Evolutionary conservation across 73 alveolate species (phyloP).

Genomic region (Paramecium primaurelia): DNA sequence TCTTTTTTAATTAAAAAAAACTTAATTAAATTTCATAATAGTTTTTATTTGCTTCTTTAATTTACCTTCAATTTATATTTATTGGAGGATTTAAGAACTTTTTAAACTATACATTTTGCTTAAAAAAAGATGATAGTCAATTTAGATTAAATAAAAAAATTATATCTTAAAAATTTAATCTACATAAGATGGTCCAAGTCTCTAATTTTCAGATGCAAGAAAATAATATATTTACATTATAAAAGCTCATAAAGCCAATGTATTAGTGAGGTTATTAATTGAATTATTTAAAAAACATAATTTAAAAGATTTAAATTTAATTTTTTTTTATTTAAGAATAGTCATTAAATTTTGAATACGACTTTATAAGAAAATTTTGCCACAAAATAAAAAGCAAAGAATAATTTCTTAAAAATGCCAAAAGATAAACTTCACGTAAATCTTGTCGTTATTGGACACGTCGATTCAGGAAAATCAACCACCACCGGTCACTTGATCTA

Average conservation of each 20-base stretch:
- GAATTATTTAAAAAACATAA: neutral
- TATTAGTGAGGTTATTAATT: neutral
- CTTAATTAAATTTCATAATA: neutral
- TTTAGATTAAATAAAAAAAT: neutral
- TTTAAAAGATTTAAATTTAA: neutral
- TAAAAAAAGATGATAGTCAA: neutral
- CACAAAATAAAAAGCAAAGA: neutral
- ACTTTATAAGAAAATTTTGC: neutral
- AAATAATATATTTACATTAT: no score
- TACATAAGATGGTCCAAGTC: neutral
- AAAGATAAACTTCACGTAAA: slow-evolving; percentile 89
- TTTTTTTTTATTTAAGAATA: neutral
- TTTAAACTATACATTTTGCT: no score
- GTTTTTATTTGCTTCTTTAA: neutral
- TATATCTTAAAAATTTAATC: no score
- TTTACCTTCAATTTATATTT: no score
- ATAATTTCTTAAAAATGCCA: slow-evolving; percentile 37
- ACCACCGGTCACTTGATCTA: slow-evolving; percentile 94
- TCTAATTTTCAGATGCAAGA: neutral
- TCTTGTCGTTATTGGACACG: slow-evolving; percentile 95
- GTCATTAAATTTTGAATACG: neutral
- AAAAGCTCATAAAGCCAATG: neutral
- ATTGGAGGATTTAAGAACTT: neutral
- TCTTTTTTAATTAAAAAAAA: neutral
- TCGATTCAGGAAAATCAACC: slow-evolving; percentile 96